Base-by-base conservation (phyloP, 371 early-diverging fungal species). In the Syncephalastrum monosporum region DNA sequence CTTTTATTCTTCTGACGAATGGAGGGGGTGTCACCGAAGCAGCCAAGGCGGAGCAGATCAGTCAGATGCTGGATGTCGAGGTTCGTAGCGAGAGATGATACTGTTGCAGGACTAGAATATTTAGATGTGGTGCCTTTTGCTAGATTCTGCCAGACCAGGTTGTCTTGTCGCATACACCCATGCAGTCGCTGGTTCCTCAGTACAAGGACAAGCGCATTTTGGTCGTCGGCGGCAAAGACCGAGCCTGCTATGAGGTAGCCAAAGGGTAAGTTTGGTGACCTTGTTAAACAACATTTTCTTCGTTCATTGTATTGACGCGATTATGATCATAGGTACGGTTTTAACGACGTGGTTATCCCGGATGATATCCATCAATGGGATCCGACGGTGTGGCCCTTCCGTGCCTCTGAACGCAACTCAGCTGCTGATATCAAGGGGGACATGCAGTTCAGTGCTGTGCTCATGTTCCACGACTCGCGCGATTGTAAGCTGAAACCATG, bases 401-500 rank as follows among this genome's bases (percentile, higher is more conserved):
- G 82, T 44, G 56, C 24, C 17, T 60, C 68, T n/a, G 54, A 43
- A 3, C 58, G 51, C 1, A 38, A 57, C 38, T 33, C 38, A 33
- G 38, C 38, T 33, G 10, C 8, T 5, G 38, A 33, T 33, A 10
- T 33, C 10, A 33, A 33, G 2, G 38, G 38, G 10, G 38, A 33
- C 10, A 33, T 33, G 38, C 38, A 33, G 19, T 81, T 91, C 56
- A 75, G 83, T 25, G 90, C 90, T 4, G 80, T 92, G 1, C 79
- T 94, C 84, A 81, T 92, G 59, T 90, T 93, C 71, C 88, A 95
- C 63, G 95, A 95, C 67, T 87, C 91, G 15, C 77, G 82, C 33
- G 91, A 95, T 60, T 94, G 90, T 79, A 75, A 59, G 69, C 55
- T 33, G 10, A 33, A 0, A 3, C 1, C 38, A 33, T 5, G 10